Evolutionary conservation across 73 alveolate genomes (phyloP).

Genomic region (Paramecium pentaurelia): DNA sequence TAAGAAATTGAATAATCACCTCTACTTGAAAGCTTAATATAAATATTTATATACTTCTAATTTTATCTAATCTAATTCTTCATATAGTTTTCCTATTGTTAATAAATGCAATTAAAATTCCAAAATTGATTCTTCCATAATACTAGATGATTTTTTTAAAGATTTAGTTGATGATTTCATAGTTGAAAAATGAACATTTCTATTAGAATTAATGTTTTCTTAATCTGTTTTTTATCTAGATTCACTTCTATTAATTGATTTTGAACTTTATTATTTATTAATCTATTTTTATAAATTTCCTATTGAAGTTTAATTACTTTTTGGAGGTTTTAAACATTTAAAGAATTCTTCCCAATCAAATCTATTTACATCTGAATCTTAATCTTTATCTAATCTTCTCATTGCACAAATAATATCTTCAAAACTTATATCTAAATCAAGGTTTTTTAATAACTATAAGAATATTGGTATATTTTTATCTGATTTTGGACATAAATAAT

Average conservation of each 20-base stretch:
- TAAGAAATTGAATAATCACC: not conserved
- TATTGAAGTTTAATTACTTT: not conserved
- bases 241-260: not conserved
- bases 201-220: not conserved
- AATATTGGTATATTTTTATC: not conserved
- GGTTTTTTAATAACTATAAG: not conserved
- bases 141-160: not conserved
- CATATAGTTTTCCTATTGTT: not conserved
- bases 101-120: not conserved
- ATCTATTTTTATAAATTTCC: not conserved
- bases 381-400: constrained; percentile 44
- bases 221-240: not conserved
- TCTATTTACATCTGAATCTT: constrained; percentile 24
- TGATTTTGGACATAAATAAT: not conserved
- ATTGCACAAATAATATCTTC: constrained; percentile 12
- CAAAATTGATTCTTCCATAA: not conserved
- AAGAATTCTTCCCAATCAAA: not conserved
- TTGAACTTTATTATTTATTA: not conserved
- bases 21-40: not conserved
- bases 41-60: not conserved
- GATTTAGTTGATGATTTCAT: not conserved
- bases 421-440: not conserved
- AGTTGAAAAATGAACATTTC: not conserved
- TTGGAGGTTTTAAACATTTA: not conserved
- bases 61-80: not conserved